Evolutionary conservation across 2,329 filamentous ascomycete species (phyloP).

Genomic region (Cladosporium phlei): DNA sequence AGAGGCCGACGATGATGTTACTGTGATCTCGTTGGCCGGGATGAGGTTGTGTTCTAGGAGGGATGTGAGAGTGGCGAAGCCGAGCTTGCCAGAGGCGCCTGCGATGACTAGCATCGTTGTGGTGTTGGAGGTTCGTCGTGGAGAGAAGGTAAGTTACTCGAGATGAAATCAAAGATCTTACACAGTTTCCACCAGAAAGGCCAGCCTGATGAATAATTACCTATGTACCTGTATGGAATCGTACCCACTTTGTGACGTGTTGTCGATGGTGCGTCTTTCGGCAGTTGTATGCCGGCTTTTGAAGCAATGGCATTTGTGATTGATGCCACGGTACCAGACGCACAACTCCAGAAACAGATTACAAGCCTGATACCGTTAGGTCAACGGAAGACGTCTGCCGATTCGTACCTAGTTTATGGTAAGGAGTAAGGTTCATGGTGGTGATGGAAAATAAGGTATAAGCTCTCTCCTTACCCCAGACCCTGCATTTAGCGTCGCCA

Average conservation of each 20-base stretch:
- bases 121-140: not conserved
- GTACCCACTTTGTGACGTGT: not conserved
- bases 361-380: no score
- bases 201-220: not conserved
- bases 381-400: no score
- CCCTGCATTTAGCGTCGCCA: no score
- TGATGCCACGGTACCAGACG: no score
- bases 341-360: no score
- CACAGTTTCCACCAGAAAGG: not conserved
- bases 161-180: not conserved
- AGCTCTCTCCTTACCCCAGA: no score
- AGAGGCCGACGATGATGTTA: constrained; percentile 31
- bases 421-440: no score
- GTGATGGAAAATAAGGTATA: no score
- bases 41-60: constrained; percentile 40
- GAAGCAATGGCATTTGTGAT: no score
- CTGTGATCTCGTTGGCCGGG: constrained; percentile 34
- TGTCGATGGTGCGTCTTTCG: not conserved
- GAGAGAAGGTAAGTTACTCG: not conserved
- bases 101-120: constrained; percentile 35
- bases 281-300: no score
- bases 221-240: not conserved
- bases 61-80: constrained; percentile 39
- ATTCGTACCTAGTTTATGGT: no score
- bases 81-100: constrained; percentile 44